Conservation (phyloP, 202 grass and related monocot genomes). For the Alloteropsis angusta region DNA sequence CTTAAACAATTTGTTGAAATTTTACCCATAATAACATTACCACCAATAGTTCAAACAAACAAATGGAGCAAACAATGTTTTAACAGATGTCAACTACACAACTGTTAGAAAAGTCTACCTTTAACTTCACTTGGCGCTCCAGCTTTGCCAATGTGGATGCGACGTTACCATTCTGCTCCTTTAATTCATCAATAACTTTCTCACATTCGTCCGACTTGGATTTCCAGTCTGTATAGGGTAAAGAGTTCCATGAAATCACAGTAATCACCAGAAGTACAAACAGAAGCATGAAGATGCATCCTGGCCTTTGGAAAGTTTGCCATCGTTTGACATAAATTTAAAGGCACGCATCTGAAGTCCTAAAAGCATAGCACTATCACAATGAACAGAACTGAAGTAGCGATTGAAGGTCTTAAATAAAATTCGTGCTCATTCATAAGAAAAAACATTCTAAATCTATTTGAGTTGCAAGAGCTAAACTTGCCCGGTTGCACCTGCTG, state of each 20-base stretch:
- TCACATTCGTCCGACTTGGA: slow-evolving; percentile 89
- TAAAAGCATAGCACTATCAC: background rate
- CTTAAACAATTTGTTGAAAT: background rate
- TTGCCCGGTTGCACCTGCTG: background rate
- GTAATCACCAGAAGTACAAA: slow-evolving; percentile 21
- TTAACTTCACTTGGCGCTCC: slow-evolving; percentile 69
- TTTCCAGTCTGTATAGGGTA: slow-evolving; percentile 70
- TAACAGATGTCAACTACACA: slow-evolving; percentile 7
- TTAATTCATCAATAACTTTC: slow-evolving; percentile 64
- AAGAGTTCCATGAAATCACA: slow-evolving; percentile 14
- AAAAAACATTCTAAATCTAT: background rate
- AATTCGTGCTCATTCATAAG: background rate
- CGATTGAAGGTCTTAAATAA: background rate
- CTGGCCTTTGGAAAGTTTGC: slow-evolving; percentile 3
- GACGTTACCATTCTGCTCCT: slow-evolving; percentile 64
- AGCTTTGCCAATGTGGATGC: slow-evolving; percentile 57
- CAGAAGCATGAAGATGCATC: slow-evolving; percentile 10
- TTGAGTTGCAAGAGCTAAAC: background rate
- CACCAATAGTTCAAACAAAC: slow-evolving; percentile 4
- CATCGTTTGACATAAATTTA: background rate
- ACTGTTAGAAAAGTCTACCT: slow-evolving; percentile 44
- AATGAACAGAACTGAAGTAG: background rate
- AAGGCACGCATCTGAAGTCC: background rate
- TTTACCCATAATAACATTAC: background rate
- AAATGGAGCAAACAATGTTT: slow-evolving; percentile 14